Conservation (phyloP, 2,329 filamentous ascomycete genomes). For the Pseudopithomyces chartarum region DNA sequence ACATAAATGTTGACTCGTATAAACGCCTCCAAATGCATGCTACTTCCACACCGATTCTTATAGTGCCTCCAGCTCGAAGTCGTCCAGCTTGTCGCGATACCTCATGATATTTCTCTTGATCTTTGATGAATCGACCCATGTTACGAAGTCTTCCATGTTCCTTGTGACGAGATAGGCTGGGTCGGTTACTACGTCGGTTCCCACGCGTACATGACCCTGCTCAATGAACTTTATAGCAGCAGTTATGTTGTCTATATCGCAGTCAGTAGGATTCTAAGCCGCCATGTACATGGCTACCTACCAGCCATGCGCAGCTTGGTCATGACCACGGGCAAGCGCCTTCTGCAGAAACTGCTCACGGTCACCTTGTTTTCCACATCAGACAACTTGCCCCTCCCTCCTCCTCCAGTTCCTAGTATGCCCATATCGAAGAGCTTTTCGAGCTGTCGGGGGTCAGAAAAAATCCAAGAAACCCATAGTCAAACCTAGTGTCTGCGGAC, state of each 20-base stretch:
- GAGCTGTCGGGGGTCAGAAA: constrained; percentile 48
- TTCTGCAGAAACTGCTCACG: constrained; percentile 83
- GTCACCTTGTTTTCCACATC: constrained; percentile 85
- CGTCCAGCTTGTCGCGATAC: constrained; percentile 92
- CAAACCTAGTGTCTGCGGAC: no score
- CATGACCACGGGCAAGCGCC: constrained; percentile 88
- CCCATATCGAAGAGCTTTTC: constrained; percentile 95
- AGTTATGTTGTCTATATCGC: constrained; percentile 71
- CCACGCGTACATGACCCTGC: constrained; percentile 90
- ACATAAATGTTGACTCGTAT: neutral
- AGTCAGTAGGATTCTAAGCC: neutral
- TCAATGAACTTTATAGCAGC: constrained; percentile 84
- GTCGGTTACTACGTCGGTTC: constrained; percentile 88
- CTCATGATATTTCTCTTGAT: constrained; percentile 95
- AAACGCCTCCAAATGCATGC: constrained; percentile 14
- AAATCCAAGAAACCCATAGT: no score
- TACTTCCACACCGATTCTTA: constrained; percentile 13
- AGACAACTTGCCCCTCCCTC: constrained; percentile 59
- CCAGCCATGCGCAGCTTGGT: constrained; percentile 84
- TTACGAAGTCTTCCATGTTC: constrained; percentile 93
- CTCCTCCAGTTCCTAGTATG: constrained; percentile 72
- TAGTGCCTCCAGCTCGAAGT: constrained; percentile 74
- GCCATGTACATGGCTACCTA: neutral
- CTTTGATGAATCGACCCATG: constrained; percentile 95
- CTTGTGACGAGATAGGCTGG: constrained; percentile 86